phyloP scores from a whole-genome alignment of 257 asterid species.

The Solanum ossicruentum region DNA sequence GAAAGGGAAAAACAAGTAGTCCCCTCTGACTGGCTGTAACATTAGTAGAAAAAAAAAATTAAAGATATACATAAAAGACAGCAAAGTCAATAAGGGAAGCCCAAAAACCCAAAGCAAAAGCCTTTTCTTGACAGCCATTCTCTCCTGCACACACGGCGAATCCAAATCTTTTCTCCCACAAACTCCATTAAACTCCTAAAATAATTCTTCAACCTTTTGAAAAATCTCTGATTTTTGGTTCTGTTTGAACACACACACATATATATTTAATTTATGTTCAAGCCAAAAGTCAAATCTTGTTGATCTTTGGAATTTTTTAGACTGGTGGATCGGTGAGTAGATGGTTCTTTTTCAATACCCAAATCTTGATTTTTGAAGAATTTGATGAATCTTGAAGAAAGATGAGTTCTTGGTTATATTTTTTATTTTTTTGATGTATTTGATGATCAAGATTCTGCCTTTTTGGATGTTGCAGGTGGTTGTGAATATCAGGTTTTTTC shows the following conservation, averaged over 20 bases:
- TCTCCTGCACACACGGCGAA: slow-evolving; percentile 24
- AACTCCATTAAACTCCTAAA: background rate
- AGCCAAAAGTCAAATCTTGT: slow-evolving; percentile 8
- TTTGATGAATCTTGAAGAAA: slow-evolving; percentile 16
- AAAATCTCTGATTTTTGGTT: background rate
- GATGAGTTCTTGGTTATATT: slow-evolving; percentile 17
- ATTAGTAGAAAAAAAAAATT: background rate
- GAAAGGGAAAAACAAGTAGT: slow-evolving; percentile 9
- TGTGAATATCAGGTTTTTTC: slow-evolving; percentile 7
- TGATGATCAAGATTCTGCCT: slow-evolving; percentile 17
- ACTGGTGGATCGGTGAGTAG: slow-evolving; percentile 54
- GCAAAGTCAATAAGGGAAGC: slow-evolving; percentile 52
- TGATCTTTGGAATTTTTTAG: slow-evolving; percentile 7
- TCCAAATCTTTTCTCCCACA: background rate
- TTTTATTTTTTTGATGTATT: background rate
- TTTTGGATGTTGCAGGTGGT: slow-evolving; percentile 36
- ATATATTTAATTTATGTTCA: slow-evolving; percentile 2
- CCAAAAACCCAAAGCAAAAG: slow-evolving; percentile 27
- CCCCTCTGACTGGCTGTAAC: slow-evolving; percentile 25
- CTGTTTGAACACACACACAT: background rate
- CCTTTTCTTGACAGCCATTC: slow-evolving; percentile 26
- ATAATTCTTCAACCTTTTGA: background rate
- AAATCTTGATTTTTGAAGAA: slow-evolving; percentile 6
- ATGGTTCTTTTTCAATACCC: slow-evolving; percentile 4
- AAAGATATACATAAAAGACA: slow-evolving; percentile 23